Percentiles rank a stretch among this genome's conserved stretches.
These are phyloP conservation scores for Seminavis robusta DNA, from an alignment of 108 stramenopile genomes.

Conservation along the genomic window DNA sequence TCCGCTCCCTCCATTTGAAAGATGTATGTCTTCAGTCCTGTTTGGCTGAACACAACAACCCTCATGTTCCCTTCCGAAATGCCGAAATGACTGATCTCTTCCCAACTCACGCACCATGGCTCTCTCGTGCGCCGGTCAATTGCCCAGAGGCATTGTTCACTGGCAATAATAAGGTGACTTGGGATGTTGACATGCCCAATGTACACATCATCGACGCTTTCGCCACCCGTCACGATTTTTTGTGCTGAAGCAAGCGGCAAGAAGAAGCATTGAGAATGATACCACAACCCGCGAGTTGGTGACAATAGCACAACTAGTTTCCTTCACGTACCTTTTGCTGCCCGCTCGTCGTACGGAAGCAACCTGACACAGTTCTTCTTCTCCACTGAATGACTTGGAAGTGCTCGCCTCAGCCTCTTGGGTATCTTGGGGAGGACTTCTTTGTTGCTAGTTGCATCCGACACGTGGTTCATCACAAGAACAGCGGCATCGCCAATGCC, in stretches of 20 bases:
- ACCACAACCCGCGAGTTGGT: no score
- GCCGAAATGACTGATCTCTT: slow-evolving; percentile 71
- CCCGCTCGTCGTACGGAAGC: slow-evolving; percentile 61
- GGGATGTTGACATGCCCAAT: slow-evolving; percentile 71
- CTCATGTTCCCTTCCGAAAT: slow-evolving; percentile 36
- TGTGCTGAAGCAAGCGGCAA: no score
- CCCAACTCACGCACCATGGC: slow-evolving; percentile 70
- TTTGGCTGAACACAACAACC: slow-evolving; percentile 58
- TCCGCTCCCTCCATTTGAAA: slow-evolving; percentile 42
- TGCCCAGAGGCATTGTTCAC: slow-evolving; percentile 67
- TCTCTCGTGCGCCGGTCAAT: slow-evolving; percentile 53
- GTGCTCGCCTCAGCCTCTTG: slow-evolving; percentile 61
- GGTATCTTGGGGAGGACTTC: slow-evolving; percentile 47
- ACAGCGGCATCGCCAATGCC: slow-evolving; percentile 81
- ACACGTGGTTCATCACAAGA: slow-evolving; percentile 82
- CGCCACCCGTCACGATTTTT: slow-evolving; percentile 71
- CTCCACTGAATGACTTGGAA: slow-evolving; percentile 41
- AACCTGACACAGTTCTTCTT: slow-evolving; percentile 49
- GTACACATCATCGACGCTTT: slow-evolving; percentile 68
- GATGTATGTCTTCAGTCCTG: slow-evolving; percentile 54
- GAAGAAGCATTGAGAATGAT: no score
- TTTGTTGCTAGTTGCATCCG: slow-evolving; percentile 67
- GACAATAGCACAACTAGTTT: no score
- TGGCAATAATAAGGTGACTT: slow-evolving; percentile 61
- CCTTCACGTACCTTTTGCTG: no score